Base-by-base conservation (phyloP, 1,284 basidiomycete genomes). In the Apiotrichum veenhuisii region DNA sequence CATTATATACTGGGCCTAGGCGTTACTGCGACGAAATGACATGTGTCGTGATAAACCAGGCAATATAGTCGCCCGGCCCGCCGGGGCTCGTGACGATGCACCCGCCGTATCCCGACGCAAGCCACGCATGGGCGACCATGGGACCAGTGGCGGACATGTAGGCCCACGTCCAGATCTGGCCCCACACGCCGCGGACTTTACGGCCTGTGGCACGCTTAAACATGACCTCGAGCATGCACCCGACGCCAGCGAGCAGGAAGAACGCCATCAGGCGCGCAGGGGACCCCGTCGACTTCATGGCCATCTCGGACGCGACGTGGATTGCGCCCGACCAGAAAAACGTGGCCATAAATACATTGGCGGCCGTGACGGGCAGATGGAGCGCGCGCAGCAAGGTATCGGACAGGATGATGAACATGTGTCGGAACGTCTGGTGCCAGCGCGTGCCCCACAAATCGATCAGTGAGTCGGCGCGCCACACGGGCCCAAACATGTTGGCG, bases 401-500 rank as follows among this genome's bases (percentile, higher is more conserved):
- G 15, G 44, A 25, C n/a, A 18, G 2, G 26, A 41, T 26, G 18
- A 41, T 41, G 43, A 54, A 54, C 20, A 20, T 26, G 44, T 47
- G 45, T 3, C 71, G 64, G 55, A 50, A 50, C 33, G 73, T 47
- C 66, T 75, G 72, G 63, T 77, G 76, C 76, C 76, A 77, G 42
- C 76, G 51, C 46, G 63, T 66, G 4, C 76, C 75, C 76, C 76
- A 77, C 22, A 77, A 65, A 33, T 76, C 70, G 43, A 75, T 56
- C 38, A 77, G 36, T 57, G 70, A 73, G 54, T 72, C 71, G 8
- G 71, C 66, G 25, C 47, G 57, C 59, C 69, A 68, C 4, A 74
- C 73, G 22, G 54, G 42, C 50, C 73, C 65, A 46, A 75, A 72
- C 43, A 77, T 55, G 54, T 71, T 67, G 26, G 67, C 59, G 54